phyloP scores from a whole-genome alignment of 140 eudicot genomes.

The Erigeron philadelphicus region DNA sequence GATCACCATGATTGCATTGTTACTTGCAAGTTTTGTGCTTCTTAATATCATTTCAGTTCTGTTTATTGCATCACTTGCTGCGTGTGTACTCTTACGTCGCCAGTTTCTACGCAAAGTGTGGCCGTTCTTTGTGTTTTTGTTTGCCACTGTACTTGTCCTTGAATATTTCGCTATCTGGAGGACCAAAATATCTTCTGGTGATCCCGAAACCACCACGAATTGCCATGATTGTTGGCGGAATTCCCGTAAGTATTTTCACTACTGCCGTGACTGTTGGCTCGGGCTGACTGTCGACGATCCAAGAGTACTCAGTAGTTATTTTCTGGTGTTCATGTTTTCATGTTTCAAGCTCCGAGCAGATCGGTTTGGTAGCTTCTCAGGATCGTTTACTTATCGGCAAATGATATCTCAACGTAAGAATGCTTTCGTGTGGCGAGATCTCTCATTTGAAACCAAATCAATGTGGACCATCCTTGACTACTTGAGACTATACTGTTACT shows the following conservation, averaged over 20 bases:
- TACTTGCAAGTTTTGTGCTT: slow-evolving; percentile 52
- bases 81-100: slow-evolving; percentile 53
- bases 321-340: slow-evolving; percentile 55
- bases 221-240: slow-evolving; percentile 64
- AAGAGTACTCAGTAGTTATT: slow-evolving; percentile 52
- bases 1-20: slow-evolving; percentile 57
- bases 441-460: slow-evolving; percentile 64
- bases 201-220: slow-evolving; percentile 30
- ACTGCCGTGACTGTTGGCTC: slow-evolving; percentile 57
- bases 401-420: slow-evolving; percentile 45
- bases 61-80: slow-evolving; percentile 60
- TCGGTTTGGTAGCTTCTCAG: slow-evolving; percentile 42
- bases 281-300: slow-evolving; percentile 60
- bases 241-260: slow-evolving; percentile 33
- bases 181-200: slow-evolving; percentile 25
- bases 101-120: slow-evolving; percentile 49
- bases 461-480: slow-evolving; percentile 68
- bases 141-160: slow-evolving; percentile 43
- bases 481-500: slow-evolving; percentile 55
- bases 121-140: slow-evolving; percentile 56
- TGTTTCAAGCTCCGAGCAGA: slow-evolving; percentile 72
- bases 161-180: slow-evolving; percentile 61
- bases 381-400: slow-evolving; percentile 43
- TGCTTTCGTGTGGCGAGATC: slow-evolving; percentile 47
- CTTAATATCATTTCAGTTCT: slow-evolving; percentile 46